Evolutionary conservation across 129 eudicot genomes (phyloP).

Genomic region (Silybum marianum): DNA sequence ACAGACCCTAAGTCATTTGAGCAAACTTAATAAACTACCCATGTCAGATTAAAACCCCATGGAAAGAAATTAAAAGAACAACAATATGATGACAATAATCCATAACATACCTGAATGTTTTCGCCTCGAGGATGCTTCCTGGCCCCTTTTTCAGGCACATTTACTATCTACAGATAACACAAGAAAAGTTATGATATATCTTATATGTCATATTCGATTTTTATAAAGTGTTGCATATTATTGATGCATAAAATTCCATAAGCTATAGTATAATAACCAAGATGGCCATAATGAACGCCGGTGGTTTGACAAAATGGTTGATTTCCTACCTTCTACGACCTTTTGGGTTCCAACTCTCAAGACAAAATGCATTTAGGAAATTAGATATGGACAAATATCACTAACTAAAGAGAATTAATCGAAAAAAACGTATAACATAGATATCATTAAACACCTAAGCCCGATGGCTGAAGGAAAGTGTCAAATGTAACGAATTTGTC

Average conservation of each 20-base stretch:
- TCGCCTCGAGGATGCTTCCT: conserved; percentile 95
- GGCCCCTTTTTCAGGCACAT: conserved; percentile 89
- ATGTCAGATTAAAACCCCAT: background rate
- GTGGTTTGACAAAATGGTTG: background rate
- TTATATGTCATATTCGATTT: background rate
- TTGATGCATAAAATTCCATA: background rate
- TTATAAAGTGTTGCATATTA: background rate
- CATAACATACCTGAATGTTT: conserved; percentile 65
- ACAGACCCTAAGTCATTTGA: too few species aligned
- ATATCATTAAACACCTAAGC: background rate
- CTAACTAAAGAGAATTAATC: background rate
- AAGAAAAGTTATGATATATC: background rate
- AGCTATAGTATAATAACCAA: too few species aligned
- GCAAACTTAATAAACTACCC: background rate
- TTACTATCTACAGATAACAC: conserved; percentile 63
- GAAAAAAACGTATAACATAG: background rate
- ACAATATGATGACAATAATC: background rate
- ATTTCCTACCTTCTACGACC: background rate
- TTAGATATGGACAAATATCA: background rate
- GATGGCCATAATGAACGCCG: background rate
- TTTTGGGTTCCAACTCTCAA: too few species aligned
- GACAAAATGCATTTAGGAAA: background rate
- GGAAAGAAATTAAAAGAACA: background rate
- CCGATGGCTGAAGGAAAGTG: background rate
- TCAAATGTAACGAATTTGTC: background rate